A percentile compares a stretch with the other conserved stretches of the same genome.
Evolutionary conservation across 352 stramenopile species (phyloP).

Genomic region (Phytopythium boreale): DNA sequence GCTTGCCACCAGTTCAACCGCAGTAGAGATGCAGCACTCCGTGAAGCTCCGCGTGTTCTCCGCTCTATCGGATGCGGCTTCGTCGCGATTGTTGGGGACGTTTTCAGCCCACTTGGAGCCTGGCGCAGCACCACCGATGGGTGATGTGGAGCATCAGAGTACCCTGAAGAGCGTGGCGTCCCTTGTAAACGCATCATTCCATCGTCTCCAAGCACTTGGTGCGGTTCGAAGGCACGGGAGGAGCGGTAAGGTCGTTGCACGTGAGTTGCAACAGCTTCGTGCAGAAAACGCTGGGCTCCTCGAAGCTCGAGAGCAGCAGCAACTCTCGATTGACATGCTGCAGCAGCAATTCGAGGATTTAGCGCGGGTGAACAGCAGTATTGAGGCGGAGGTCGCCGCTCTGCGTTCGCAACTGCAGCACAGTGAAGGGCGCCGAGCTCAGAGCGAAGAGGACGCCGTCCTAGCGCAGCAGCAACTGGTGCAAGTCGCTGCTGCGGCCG

Average conservation of each 20-base stretch:
- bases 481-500: not conserved
- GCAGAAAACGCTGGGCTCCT: not conserved
- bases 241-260: not conserved
- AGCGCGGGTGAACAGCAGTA: not conserved
- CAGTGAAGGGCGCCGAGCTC: not conserved
- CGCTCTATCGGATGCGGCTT: not conserved
- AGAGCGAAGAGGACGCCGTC: not conserved
- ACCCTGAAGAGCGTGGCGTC: not conserved
- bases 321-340: not conserved
- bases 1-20: not conserved
- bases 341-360: not conserved
- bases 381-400: not conserved
- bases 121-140: not conserved
- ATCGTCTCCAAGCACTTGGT: not conserved
- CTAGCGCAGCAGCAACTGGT: not conserved
- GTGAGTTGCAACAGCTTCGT: not conserved
- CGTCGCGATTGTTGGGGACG: not conserved
- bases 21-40: not conserved
- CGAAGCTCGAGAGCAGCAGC: not conserved
- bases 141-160: not conserved
- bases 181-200: not conserved
- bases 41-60: constrained; percentile 2
- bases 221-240: not conserved
- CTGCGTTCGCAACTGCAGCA: not conserved
- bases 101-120: constrained; percentile 4